phyloP scores from a whole-genome alignment of 2,329 filamentous ascomycete species.

The Spiromastix sp. region DNA sequence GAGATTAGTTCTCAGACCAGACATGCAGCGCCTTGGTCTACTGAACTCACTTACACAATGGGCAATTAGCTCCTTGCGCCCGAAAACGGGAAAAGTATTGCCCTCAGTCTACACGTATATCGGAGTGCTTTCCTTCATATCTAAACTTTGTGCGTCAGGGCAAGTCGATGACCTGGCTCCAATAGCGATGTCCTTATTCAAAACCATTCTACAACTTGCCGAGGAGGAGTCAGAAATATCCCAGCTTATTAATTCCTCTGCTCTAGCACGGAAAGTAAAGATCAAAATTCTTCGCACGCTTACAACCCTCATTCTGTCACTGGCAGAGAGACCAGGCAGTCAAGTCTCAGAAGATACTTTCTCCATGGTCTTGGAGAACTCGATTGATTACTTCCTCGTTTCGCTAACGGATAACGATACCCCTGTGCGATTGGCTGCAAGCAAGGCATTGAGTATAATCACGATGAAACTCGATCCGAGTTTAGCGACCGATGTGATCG shows the following conservation, averaged over 20 bases:
- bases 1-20: constrained; percentile 67
- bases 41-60: constrained; percentile 59
- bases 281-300: constrained; percentile 78
- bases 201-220: constrained; percentile 50
- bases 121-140: constrained; percentile 68
- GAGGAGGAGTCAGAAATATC: constrained; percentile 41
- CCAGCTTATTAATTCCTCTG: constrained; percentile 54
- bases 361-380: constrained; percentile 59
- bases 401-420: constrained; percentile 78
- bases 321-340: constrained; percentile 30
- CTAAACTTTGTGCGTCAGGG: constrained; percentile 59
- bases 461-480: constrained; percentile 66
- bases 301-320: constrained; percentile 52
- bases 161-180: constrained; percentile 64
- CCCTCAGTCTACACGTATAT: constrained; percentile 63
- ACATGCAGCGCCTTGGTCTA: constrained; percentile 74
- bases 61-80: constrained; percentile 53
- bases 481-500: constrained; percentile 79
- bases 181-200: constrained; percentile 57
- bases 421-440: constrained; percentile 78
- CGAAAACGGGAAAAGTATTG: constrained; percentile 26
- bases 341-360: constrained; percentile 21
- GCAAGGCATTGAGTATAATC: constrained; percentile 83
- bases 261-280: constrained; percentile 68
- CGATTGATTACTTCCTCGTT: constrained; percentile 72